Base-by-base conservation (phyloP, 768 basidiomycete species). In the Phallus indusiatus region DNA sequence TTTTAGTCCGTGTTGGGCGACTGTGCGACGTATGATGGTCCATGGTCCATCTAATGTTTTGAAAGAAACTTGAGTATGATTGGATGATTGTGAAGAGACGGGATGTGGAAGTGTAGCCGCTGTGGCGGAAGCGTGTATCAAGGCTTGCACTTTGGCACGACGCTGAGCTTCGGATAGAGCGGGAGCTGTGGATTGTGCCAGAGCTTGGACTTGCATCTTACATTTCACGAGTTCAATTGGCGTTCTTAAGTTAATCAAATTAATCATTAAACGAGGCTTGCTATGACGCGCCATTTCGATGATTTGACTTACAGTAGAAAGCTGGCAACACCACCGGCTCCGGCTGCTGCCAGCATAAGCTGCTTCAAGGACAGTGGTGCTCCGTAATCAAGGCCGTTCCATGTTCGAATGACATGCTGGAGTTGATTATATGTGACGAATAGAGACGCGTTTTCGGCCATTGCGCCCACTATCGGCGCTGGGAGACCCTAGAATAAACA, bases 181-280 rank as follows among this genome's bases (percentile, higher is more conserved):
- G 17, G 68, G 52, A 46, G 54, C 24, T 11, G 64, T 51, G 12
- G 68, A 61, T 1, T 71, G 60, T 18, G 78, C 73, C 20, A 95
- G 82, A 81, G 91, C 86, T 68, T 95, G 93, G 1, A 96, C 94
- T 70, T 96, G 94, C 93, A 97, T 95, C 71, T 92, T 91, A 75
- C 93, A 96, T 73, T 98, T 96, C 60, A 97, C 82, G 53, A 96
- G 85, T 66, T 96, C 94, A 59, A 97, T 86, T 1, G 94, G 94
- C 0, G 94, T 96, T 28, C 90, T 92, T 65, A 34, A 22, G n/a
- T 51, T 46, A 20, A 34, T 48, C 7, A 28, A 50, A n/a, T n/a
- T 62, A 8, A 53, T 35, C 49, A 54, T 24, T 21, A 52, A 47
- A 11, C n/a, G 46, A 56, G 22, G 42, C 24, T 20, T 35, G 55